phyloP scores from a whole-genome alignment of 805 yeast species.

The Ogataea parapolymorpha region DNA sequence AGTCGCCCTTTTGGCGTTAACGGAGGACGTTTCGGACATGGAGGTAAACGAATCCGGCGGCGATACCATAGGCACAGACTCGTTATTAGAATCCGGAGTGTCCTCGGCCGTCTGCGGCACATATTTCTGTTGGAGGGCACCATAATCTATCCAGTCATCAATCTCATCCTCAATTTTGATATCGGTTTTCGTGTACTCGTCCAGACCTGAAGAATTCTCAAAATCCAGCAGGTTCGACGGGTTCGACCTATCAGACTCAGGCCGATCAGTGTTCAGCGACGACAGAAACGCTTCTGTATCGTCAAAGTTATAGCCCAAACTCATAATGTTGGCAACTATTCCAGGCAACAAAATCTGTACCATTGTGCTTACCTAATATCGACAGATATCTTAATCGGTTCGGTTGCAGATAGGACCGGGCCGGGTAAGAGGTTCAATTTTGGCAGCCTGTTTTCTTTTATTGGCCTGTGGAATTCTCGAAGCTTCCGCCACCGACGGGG shows the following conservation, averaged over 20 bases:
- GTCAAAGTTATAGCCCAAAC: slow-evolving; percentile 22
- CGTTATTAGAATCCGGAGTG: not conserved
- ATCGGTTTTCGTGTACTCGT: not conserved
- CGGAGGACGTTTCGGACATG: slow-evolving; percentile 10
- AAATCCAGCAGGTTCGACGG: not conserved
- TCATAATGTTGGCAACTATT: slow-evolving; percentile 11
- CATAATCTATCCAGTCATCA: slow-evolving; percentile 9
- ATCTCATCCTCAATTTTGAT: slow-evolving; percentile 7
- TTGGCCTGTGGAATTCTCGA: slow-evolving; percentile 9
- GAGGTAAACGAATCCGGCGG: slow-evolving; percentile 17
- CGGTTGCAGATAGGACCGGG: not conserved
- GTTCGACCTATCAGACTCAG: not conserved
- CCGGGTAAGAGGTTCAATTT: slow-evolving; percentile 1
- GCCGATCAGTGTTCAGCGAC: slow-evolving; percentile 19
- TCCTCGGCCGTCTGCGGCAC: not conserved
- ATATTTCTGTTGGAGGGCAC: not conserved
- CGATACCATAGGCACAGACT: slow-evolving; percentile 8
- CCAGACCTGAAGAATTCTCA: not conserved
- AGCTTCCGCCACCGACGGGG: slow-evolving; percentile 5
- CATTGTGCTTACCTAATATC: not conserved
- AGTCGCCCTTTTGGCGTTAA: not conserved
- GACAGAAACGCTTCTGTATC: slow-evolving; percentile 30
- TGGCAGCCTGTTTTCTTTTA: not conserved
- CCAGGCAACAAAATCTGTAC: not conserved
- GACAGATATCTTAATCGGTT: not conserved